Percentiles rank a stretch among this genome's conserved stretches.
Conservation (phyloP, 2,329 filamentous ascomycete genomes). For the Fusarium tanahbumbuense region DNA sequence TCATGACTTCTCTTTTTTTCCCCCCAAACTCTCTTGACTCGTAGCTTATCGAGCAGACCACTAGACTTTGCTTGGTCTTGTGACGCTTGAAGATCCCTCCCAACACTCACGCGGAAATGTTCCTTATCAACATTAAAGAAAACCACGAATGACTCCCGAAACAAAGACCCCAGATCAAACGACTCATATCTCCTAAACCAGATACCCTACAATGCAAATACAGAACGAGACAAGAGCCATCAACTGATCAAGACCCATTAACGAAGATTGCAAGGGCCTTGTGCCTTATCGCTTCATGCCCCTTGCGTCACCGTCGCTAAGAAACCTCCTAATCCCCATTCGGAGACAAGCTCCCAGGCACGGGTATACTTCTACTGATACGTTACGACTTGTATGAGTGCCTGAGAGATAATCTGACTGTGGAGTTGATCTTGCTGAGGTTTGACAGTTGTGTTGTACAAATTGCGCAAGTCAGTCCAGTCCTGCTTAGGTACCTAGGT, state of each 20-base stretch:
- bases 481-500: neutral
- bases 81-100: conserved; percentile 22
- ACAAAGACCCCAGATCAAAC: conserved; percentile 28
- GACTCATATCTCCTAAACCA: conserved; percentile 7
- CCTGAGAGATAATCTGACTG: conserved; percentile 3
- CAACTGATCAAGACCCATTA: conserved; percentile 33
- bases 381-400: neutral
- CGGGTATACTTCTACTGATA: conserved; percentile 30
- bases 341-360: conserved; percentile 26
- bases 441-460: conserved; percentile 20
- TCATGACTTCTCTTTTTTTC: neutral
- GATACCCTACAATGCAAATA: neutral
- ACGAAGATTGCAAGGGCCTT: neutral
- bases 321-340: conserved; percentile 33
- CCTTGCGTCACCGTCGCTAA: conserved; percentile 37
- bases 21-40: conserved; percentile 19
- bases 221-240: conserved; percentile 11
- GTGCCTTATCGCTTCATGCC: conserved; percentile 13
- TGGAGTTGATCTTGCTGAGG: conserved; percentile 23
- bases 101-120: conserved; percentile 16
- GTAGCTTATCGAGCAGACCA: neutral
- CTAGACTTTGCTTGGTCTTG: conserved; percentile 24
- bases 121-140: conserved; percentile 6
- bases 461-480: conserved; percentile 3
- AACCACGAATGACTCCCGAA: conserved; percentile 20